Evolutionary conservation across 208 protist species (phyloP), one percentile per base, ranked within the genome.

Genomic region (Trichomonas tenax): DNA sequence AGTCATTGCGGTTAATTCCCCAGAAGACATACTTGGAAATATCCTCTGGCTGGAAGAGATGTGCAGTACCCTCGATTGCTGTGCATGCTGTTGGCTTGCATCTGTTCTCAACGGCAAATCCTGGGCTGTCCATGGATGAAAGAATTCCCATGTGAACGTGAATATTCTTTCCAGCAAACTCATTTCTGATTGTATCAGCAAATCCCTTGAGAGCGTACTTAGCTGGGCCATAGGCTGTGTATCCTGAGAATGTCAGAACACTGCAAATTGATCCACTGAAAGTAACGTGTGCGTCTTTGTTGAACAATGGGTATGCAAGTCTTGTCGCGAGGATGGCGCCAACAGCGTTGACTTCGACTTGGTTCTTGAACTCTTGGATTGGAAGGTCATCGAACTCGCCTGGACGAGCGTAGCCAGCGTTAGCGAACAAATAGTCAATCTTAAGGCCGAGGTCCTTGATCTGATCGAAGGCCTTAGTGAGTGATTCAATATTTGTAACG

Each of bases 141-240:
- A 51, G n/a, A 38, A 93, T 93, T 51, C 44, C 40, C 40, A 93
- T 58, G 26, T 93, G 86, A 93, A 93, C n/a, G 38, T 51, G 14
- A 58, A 51, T 93, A 14, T 34, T 8, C 17, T 26, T 93, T 38
- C 3, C 10, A 21, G 11, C 2, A 8, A 93, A 93, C 17, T 93
- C 86, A 93, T 93, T 93, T 51, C 86, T 48, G n/a, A 93, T 41
- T 38, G 86, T 93, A 44, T 93, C 86, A 51, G 44, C 86, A 51
- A 93, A 44, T 0, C 44, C 86, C 4, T 38, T 48, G 17, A 93
- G 40, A 36, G 86, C 86, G 51, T 38, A 93, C 51, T 93, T 93
- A 15, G 86, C 8, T 51, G 86, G 45, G 2, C 86, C 86, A 58
- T 93, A 93, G 3, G 44, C 40, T 9, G 86, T 15, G 31, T 93